A percentile compares a stretch with the other conserved stretches of the same genome.
These are phyloP conservation scores for Funneliformis caledonium DNA, from an alignment of 371 early-diverging fungal genomes.

Conservation along the genomic window DNA sequence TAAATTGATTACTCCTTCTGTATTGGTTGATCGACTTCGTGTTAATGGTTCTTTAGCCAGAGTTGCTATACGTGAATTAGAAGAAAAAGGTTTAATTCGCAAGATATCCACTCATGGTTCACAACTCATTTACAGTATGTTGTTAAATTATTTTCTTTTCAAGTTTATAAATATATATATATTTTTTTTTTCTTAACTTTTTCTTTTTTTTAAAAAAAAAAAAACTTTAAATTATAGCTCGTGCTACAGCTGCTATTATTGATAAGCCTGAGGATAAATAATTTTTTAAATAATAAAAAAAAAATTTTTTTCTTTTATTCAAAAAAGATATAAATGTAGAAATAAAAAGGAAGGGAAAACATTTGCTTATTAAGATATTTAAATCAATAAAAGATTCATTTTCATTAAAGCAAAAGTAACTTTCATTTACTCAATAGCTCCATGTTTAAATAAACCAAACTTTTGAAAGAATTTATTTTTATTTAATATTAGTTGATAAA, in stretches of 20 bases:
- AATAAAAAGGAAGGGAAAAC: too few relatives aligned
- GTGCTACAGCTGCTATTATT: slow-evolving; percentile 40
- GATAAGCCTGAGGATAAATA: slow-evolving; percentile 27
- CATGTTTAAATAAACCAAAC: not conserved
- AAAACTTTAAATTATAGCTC: slow-evolving; percentile 29
- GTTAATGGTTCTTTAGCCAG: slow-evolving; percentile 98
- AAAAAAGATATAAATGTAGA: too few relatives aligned
- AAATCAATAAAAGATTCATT: too few relatives aligned
- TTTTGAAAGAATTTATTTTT: not conserved
- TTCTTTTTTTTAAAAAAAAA: not conserved
- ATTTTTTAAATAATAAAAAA: not conserved
- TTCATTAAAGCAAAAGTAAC: too few relatives aligned
- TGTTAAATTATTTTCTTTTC: not conserved
- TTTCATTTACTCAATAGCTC: too few relatives aligned
- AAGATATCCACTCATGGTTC: slow-evolving; percentile 87
- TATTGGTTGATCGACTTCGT: slow-evolving; percentile 97
- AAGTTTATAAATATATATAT: not conserved
- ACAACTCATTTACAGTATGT: slow-evolving; percentile 90
- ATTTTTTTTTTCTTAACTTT: not conserved
- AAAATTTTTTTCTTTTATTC: not conserved
- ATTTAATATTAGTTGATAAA: not conserved
- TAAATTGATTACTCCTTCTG: slow-evolving; percentile 97
- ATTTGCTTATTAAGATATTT: too few relatives aligned
- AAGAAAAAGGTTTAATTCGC: slow-evolving; percentile 89
- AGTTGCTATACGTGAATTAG: slow-evolving; percentile 91